Base-by-base conservation (phyloP, 179 eudicot species). In the Nepenthes alata region DNA sequence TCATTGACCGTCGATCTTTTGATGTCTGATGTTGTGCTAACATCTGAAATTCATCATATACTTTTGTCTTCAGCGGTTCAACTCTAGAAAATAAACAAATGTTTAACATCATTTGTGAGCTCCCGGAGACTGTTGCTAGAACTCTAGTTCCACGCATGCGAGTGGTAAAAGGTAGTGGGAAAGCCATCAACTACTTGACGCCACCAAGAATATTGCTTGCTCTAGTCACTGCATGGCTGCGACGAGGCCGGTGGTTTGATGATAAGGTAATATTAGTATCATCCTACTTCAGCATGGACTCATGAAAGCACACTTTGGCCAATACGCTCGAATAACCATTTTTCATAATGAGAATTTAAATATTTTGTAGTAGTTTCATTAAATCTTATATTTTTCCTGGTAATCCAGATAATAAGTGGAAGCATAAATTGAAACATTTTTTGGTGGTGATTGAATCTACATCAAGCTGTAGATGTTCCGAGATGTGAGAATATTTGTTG, bases 91-190 rank as follows among this genome's bases (percentile, higher is more conserved):
- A 93, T 64, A 93, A 89, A 71, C 96, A 93, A 70, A 87, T 89
- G 98, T 93, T 93, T 41, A 93, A 93, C 69, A 93, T 93, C 68
- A 89, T 93, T 9, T 93, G 98, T 7, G 98, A 93, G 83, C 98
- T 86, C 51, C 98, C 98, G 0, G 98, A 93, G 75, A 93, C 98
- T 8, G 98, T 93, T 35, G 98, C 98, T 37, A 75, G 97, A 75
- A 89, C 93, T 14, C 78, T 89, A 60, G 98, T 93, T 36, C 97
- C 96, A 70, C 75, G 98, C 49, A 93, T 93, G 90, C 73, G 98
- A 58, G 95, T 93, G 61, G 88, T 93, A 35, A 93, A 89, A 75
- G 98, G 98, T 55, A 89, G 78, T 66, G 97, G 98, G 55, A 93
- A 87, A 65, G 98, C 97, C 53, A 81, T 89, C 66, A 93, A 79